phyloP scores from a whole-genome alignment of 768 basidiomycete genomes.

The Leccinum sublutescens region DNA sequence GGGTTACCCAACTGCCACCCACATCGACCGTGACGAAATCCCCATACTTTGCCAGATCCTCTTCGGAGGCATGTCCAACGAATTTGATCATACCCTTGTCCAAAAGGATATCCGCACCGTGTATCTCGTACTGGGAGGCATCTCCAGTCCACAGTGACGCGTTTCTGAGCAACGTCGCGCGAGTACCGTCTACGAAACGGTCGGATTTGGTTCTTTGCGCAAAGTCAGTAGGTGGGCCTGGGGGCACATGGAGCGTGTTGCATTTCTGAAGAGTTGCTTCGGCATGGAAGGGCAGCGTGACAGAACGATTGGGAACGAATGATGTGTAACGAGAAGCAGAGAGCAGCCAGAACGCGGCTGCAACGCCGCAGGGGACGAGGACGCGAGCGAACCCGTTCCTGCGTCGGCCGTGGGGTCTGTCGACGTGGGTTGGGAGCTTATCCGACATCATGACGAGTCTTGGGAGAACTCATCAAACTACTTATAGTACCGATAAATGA shows the following conservation, averaged over 20 bases:
- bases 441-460: conserved; percentile 28
- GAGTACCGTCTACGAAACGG: conserved; percentile 38
- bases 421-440: conserved; percentile 25
- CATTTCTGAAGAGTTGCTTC: conserved; percentile 35
- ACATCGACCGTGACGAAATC: conserved; percentile 59
- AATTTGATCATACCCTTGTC: conserved; percentile 39
- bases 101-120: conserved; percentile 40
- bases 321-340: conserved; percentile 15
- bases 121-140: conserved; percentile 34
- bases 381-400: conserved; percentile 14
- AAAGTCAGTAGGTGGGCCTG: conserved; percentile 38
- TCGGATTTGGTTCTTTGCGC: conserved; percentile 36
- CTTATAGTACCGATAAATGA: not conserved
- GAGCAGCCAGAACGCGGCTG: conserved; percentile 19
- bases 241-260: conserved; percentile 32
- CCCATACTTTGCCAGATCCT: conserved; percentile 31
- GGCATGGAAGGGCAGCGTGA: conserved; percentile 30
- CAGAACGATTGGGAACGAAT: conserved; percentile 6
- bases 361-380: conserved; percentile 19
- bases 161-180: conserved; percentile 41
- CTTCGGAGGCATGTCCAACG: conserved; percentile 41
- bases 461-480: not conserved
- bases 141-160: conserved; percentile 55
- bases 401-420: conserved; percentile 10
- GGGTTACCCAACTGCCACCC: conserved; percentile 65